These are phyloP conservation scores for Zelonia costaricensis DNA, from an alignment of 208 protist species.

Conservation along the genomic window DNA sequence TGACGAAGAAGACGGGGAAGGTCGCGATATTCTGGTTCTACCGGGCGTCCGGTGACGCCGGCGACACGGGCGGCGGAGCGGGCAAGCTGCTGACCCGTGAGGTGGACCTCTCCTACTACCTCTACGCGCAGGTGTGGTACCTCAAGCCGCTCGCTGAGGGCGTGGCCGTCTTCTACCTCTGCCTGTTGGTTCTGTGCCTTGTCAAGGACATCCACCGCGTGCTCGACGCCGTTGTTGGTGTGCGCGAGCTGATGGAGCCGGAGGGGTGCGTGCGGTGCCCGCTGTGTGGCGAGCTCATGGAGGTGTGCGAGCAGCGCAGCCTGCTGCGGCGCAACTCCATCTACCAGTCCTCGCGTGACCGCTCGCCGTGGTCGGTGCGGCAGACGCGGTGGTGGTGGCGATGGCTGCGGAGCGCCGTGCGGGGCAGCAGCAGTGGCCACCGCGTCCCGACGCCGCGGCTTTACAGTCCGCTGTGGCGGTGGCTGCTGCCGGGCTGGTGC, in stretches of 20 bases:
- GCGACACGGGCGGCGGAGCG: background rate
- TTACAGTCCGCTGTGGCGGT: slow-evolving; percentile 19
- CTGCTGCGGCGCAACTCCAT: slow-evolving; percentile 11
- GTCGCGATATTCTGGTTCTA: slow-evolving; percentile 50
- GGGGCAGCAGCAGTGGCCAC: slow-evolving; percentile 13
- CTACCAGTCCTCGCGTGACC: slow-evolving; percentile 5
- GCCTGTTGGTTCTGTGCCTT: slow-evolving; percentile 21
- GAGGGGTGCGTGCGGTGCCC: slow-evolving; percentile 60
- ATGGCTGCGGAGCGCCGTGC: slow-evolving; percentile 19
- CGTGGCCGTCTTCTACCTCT: slow-evolving; percentile 15
- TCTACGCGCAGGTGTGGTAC: slow-evolving; percentile 32
- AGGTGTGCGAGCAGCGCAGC: slow-evolving; percentile 18
- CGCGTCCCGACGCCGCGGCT: slow-evolving; percentile 12
- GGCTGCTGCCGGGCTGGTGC: slow-evolving; percentile 16
- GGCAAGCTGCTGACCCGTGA: slow-evolving; percentile 7
- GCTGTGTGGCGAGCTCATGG: slow-evolving; percentile 54
- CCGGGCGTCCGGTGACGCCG: slow-evolving; percentile 8
- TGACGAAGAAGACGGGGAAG: slow-evolving; percentile 16
- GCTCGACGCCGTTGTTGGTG: slow-evolving; percentile 45
- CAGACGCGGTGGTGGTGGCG: slow-evolving; percentile 27
- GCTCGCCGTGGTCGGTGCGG: slow-evolving; percentile 8
- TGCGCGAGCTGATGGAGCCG: slow-evolving; percentile 51
- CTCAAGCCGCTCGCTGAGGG: slow-evolving; percentile 21
- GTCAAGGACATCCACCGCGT: slow-evolving; percentile 38
- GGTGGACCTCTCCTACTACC: slow-evolving; percentile 31